Evolutionary conservation across 352 stramenopile species (phyloP), one percentile per base, ranked within the genome.

Genomic region (Phytophthora brassicae): DNA sequence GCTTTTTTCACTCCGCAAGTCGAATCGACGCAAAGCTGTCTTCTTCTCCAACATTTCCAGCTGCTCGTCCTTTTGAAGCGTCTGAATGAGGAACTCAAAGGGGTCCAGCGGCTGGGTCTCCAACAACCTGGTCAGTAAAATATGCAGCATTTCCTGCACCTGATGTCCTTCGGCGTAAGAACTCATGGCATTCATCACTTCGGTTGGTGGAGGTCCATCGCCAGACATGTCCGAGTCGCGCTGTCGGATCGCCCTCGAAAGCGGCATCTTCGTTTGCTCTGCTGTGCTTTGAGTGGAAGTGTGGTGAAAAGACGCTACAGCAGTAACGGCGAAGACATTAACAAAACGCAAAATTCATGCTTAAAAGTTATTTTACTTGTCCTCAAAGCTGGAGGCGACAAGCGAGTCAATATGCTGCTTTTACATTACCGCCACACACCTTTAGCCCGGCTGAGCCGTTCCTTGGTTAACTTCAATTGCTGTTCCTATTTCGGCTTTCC

Each of bases 31-130:
- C 14, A 72, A 67, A 6, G 58, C 68, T 22, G 77, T 62, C 13
- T 73, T 74, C 33, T 73, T 56, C 41, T 87, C 76, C 6, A 92
- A 51, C 6, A 61, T 69, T 36, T 89, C 74, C 65, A 93, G 72
- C 49, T 78, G 61, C 16, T 66, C 44, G 43, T 90, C 74, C 52
- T 83, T 62, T 20, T 75, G 68, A 26, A 87, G 71, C 28, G 74
- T 66, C 22, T 86, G 62, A 52, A 87, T 86, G 23, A 93, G 70
- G 59, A 88, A 86, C 55, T 79, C 68, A 55, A 89, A 81, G 5
- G 81, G 79, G 35, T 90, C 84, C 16, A 90, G 60, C 55, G 78
- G 81, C 63, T 90, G 81, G 23, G 68, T 66, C 51, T 90, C 68
- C 28, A 92, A 65, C 29, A 93, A 67, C 14, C 68, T 51, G 42